Base-by-base conservation (phyloP, 140 eudicot species). In the Ambrosia hybrid region DNA sequence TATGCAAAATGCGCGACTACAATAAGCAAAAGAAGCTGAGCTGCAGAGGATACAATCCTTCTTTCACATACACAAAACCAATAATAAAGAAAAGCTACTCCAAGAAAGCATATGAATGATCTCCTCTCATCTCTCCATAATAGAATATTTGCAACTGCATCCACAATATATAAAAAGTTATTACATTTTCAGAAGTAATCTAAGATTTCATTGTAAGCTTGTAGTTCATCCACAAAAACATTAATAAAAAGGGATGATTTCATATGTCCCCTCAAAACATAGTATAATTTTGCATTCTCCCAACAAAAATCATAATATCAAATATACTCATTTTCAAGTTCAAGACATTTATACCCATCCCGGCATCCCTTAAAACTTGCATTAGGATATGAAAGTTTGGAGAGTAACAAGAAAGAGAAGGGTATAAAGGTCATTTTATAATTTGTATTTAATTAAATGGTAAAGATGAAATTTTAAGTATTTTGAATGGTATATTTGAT, bases 81-180 rank as follows among this genome's bases (percentile, higher is more conserved):
- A 77, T 87, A 83, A 76, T 87, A 87, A 58, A 87, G 68, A 58
- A 83, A 74, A 75, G 68, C 83, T 58, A 83, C 75, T 52, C 78
- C 81, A 68, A 84, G 65, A 76, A 93, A 93, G 79, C 72, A 85
- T 67, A 83, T 57, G 75, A 90, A 93, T 73, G 96, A 84, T 73
- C 75, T 91, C 86, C 62, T 89, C 79, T 93, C 97, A 81, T 93
- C 86, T 68, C 93, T 87, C 98, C 98, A 93, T 43, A 90, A 84
- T 73, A 93, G 82, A 71, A 93, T 81, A 57, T 93, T 88, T 30
- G 98, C 89, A 87, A 93, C 98, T 93, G 97, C 84, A 81, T 59
- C 58, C 79, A 79, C 61, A 81, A 21, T 21, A 60, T 15, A 45
- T 48, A 59, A 51, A 78, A 37, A 21, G 1, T 21, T 21, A 21